phyloP scores from a whole-genome alignment of 2,329 filamentous ascomycete genomes.

The Aspergillus arachidicola region DNA sequence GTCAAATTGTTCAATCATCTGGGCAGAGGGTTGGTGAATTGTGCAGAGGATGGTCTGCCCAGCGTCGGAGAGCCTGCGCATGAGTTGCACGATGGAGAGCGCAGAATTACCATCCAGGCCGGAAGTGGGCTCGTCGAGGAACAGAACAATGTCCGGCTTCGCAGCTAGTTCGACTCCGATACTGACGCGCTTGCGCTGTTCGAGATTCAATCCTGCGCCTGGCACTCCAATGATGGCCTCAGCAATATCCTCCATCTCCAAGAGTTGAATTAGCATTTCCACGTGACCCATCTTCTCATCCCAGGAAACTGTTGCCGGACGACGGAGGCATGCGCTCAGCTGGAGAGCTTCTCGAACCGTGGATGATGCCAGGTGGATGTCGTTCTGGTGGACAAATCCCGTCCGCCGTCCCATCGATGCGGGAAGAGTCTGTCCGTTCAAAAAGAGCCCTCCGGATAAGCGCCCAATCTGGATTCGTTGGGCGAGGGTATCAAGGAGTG shows the following conservation, averaged over 20 bases:
- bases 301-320: slow-evolving; percentile 57
- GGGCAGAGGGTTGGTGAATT: slow-evolving; percentile 59
- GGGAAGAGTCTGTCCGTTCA: slow-evolving; percentile 5
- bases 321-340: slow-evolving; percentile 63
- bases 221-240: slow-evolving; percentile 64
- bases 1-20: slow-evolving; percentile 58
- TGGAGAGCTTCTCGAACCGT: slow-evolving; percentile 65
- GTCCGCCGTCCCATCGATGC: slow-evolving; percentile 59
- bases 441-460: not conserved
- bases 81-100: slow-evolving; percentile 58
- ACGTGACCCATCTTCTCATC: slow-evolving; percentile 65
- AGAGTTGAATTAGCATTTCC: slow-evolving; percentile 61
- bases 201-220: slow-evolving; percentile 59
- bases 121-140: slow-evolving; percentile 61
- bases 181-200: slow-evolving; percentile 34
- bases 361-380: slow-evolving; percentile 61
- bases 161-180: slow-evolving; percentile 31
- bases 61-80: slow-evolving; percentile 57
- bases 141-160: slow-evolving; percentile 53
- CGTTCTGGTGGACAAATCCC: slow-evolving; percentile 58
- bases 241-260: slow-evolving; percentile 67
- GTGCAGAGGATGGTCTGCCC: slow-evolving; percentile 59
- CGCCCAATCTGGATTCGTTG: slow-evolving; percentile 2
- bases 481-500: slow-evolving; percentile 12
- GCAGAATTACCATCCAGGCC: slow-evolving; percentile 59